Evolutionary conservation across 208 protist species (phyloP).

Genomic region (Leishmania aethiopica): DNA sequence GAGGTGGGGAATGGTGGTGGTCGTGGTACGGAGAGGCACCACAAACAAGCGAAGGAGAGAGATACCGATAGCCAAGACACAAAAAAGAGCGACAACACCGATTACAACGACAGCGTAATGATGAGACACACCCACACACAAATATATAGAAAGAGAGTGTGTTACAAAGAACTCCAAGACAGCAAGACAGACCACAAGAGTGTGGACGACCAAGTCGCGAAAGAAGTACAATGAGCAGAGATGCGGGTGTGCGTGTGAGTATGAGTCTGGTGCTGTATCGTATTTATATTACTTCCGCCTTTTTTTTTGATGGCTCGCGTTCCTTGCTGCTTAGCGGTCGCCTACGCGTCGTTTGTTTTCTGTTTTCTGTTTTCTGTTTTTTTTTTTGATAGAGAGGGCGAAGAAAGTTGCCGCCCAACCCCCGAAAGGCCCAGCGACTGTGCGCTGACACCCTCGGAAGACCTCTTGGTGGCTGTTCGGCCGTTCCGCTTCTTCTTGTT

Average conservation of each 20-base stretch:
- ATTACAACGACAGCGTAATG: background rate
- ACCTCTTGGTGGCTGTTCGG: background rate
- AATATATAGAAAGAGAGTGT: background rate
- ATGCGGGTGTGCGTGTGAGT: background rate
- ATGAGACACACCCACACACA: background rate
- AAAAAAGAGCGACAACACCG: constrained; percentile 9
- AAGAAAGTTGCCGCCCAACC: background rate
- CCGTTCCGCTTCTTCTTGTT: background rate
- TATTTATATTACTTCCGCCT: background rate
- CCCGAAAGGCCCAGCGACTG: background rate
- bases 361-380: background rate
- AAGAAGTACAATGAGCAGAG: background rate
- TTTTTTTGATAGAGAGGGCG: background rate
- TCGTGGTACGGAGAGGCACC: background rate
- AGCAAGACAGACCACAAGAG: background rate
- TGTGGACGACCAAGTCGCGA: background rate
- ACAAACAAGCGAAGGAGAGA: background rate
- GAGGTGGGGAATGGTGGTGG: background rate
- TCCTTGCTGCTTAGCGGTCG: background rate
- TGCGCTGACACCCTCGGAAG: background rate
- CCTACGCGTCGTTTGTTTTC: background rate
- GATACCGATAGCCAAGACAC: constrained; percentile 1
- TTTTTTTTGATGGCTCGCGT: background rate
- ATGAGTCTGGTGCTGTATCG: too few relatives aligned
- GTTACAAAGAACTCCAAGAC: background rate